Evolutionary conservation across 768 basidiomycete species (phyloP), one percentile per base, ranked within the genome.

Genomic region (Mycena venus): DNA sequence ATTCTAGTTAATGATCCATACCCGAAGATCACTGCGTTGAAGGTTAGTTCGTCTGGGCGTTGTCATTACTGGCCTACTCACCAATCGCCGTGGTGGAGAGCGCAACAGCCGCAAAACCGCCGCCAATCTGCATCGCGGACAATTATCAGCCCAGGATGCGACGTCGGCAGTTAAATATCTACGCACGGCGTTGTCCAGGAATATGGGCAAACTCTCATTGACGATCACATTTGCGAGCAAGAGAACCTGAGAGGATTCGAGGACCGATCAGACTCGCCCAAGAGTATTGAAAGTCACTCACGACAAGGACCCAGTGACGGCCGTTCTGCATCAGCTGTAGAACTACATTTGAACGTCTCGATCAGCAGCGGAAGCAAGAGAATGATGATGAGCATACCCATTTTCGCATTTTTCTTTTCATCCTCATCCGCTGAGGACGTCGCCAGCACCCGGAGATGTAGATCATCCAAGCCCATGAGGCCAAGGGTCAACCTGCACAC

Each of bases 261-360:
- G 29, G 19, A 36, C 12, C 7, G 3, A 40, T n/a, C 34, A 55
- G n/a, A 36, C 12, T 2, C n/a, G 2, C 7, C 4, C 12, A 3
- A 38, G n/a, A n/a, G n/a, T n/a, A n/a, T n/a, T 12, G 14, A 55
- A 19, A 2, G 29, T 11, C 65, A 84, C 87, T 64, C 79, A 96
- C 97, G 63, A 98, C 97, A 12, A 99, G 90, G 15, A 99, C 96
- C 98, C 98, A 96, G 82, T 97, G 96, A 4, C 95, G 90, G 0
- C 95, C 94, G 75, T 86, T 89, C 44, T 85, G 82, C 88, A 93
- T 88, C 15, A 92, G 81, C 15, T 80, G 80, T 40, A 92, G 82
- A 25, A 92, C 42, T n/a, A n/a, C n/a, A n/a, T n/a, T n/a, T n/a
- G n/a, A n/a, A n/a, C n/a, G n/a, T n/a, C n/a, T n/a, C n/a, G n/a